Evolutionary conservation across 768 basidiomycete species (phyloP).

Genomic region (Paxillus ammoniavirescens): DNA sequence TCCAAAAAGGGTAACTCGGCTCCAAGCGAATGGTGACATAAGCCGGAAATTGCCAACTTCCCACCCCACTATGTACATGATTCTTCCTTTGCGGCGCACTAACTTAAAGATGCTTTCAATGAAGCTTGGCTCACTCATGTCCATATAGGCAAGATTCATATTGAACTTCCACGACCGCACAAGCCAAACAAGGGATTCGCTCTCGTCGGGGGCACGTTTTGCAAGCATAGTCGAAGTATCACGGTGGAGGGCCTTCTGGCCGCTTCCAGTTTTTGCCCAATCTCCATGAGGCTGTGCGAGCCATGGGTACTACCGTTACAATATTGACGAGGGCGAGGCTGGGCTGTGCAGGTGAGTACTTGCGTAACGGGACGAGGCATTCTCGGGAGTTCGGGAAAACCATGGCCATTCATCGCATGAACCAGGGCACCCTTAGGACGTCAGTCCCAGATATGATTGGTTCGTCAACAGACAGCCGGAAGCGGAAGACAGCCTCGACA

Average conservation of each 20-base stretch:
- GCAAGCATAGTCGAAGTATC: constrained; percentile 11
- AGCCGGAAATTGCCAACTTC: not conserved
- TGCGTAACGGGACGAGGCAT: no score
- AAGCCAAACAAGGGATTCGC: constrained; percentile 1
- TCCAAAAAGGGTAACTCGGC: not conserved
- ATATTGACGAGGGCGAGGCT: not conserved
- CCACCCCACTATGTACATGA: not conserved
- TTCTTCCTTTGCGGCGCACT: not conserved
- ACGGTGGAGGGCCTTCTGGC: constrained; percentile 5
- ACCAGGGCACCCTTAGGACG: no score
- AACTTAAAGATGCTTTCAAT: not conserved
- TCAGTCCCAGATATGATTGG: no score
- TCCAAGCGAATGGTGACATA: not conserved
- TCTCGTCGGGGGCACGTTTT: constrained; percentile 16
- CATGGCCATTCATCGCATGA: no score
- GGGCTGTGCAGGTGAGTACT: no score
- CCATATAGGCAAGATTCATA: not conserved
- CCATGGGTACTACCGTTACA: not conserved
- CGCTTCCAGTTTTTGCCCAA: not conserved
- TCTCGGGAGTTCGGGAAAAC: not conserved
- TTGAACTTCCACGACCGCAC: constrained; percentile 6
- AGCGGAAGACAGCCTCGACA: no score
- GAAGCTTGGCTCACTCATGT: not conserved
- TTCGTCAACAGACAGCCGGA: no score
- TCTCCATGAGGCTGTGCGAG: not conserved